A percentile compares a stretch with the other conserved stretches of the same genome.
Conservation (phyloP, 768 basidiomycete genomes). For the Psilocybe cubensis region DNA sequence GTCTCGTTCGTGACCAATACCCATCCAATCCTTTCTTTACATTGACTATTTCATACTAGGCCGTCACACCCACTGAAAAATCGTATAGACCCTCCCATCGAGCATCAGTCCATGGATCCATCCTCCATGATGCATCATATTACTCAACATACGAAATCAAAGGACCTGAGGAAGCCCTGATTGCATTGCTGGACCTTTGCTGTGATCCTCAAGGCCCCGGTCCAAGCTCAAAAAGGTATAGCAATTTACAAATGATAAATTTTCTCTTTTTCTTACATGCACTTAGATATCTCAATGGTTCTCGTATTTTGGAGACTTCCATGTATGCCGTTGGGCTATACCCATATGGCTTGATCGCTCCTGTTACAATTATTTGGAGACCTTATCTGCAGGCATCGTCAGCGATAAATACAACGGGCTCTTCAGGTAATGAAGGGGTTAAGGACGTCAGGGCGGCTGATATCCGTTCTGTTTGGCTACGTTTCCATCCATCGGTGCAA, state of each 20-base stretch:
- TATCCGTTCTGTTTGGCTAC: constrained; percentile 68
- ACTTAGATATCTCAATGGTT: constrained; percentile 65
- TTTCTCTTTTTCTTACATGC: background rate
- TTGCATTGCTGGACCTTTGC: constrained; percentile 51
- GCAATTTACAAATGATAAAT: background rate
- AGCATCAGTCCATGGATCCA: constrained; percentile 82
- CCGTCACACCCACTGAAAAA: constrained; percentile 88
- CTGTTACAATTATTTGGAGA: constrained; percentile 76
- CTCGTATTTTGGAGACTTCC: constrained; percentile 66
- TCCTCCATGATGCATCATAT: constrained; percentile 92
- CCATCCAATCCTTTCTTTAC: background rate
- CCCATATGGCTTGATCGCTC: constrained; percentile 73
- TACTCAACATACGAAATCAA: constrained; percentile 73
- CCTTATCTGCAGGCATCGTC: constrained; percentile 33
- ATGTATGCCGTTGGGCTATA: constrained; percentile 66
- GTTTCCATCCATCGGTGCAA: constrained; percentile 77
- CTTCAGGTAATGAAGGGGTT: background rate
- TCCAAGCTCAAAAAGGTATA: constrained; percentile 65
- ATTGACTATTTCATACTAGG: constrained; percentile 42
- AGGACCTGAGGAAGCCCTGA: constrained; percentile 62
- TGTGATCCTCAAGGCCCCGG: constrained; percentile 68
- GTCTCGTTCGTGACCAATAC: constrained; percentile 54
- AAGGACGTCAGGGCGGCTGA: background rate
- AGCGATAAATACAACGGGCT: background rate
- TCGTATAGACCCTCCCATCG: constrained; percentile 90